A percentile compares a stretch with the other conserved stretches of the same genome.
These are phyloP conservation scores for Trametes pubescens DNA, from an alignment of 1,284 basidiomycete genomes.

Conservation along the genomic window DNA sequence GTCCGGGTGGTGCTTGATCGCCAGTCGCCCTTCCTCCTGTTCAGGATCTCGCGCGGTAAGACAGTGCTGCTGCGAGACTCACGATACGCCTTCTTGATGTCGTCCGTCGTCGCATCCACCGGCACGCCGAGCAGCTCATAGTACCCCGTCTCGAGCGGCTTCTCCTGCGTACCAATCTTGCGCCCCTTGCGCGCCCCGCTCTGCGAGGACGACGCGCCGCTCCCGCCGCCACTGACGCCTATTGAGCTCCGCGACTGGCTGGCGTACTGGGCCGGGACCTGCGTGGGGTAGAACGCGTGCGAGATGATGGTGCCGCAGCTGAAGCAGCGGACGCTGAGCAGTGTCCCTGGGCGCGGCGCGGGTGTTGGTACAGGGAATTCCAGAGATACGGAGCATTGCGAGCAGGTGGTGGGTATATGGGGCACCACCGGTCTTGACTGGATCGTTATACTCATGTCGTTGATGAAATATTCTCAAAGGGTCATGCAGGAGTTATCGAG, in stretches of 20 bases:
- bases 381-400: slow-evolving; percentile 65
- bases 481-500: neutral
- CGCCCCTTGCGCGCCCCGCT: slow-evolving; percentile 54
- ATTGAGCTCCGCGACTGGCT: slow-evolving; percentile 19
- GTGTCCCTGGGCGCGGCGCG: slow-evolving; percentile 65
- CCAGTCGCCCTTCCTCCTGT: slow-evolving; percentile 74
- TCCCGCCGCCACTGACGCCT: slow-evolving; percentile 33
- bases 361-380: slow-evolving; percentile 82
- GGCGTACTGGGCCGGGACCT: slow-evolving; percentile 50
- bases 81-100: slow-evolving; percentile 97
- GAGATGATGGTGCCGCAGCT: slow-evolving; percentile 65
- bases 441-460: slow-evolving; percentile 42
- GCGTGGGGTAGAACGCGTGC: slow-evolving; percentile 70
- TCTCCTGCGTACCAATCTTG: slow-evolving; percentile 88
- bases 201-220: slow-evolving; percentile 37
- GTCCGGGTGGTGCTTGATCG: slow-evolving; percentile 92
- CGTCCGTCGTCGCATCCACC: slow-evolving; percentile 79
- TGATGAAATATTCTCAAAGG: neutral
- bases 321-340: slow-evolving; percentile 77
- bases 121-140: slow-evolving; percentile 86
- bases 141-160: slow-evolving; percentile 89
- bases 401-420: slow-evolving; percentile 70
- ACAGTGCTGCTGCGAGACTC: slow-evolving; percentile 40
- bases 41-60: slow-evolving; percentile 3
- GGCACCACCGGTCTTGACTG: slow-evolving; percentile 70